Evolutionary conservation across 1,139 yeast species (phyloP), one percentile per base, ranked within the genome.

Genomic region (Candida sojae): DNA sequence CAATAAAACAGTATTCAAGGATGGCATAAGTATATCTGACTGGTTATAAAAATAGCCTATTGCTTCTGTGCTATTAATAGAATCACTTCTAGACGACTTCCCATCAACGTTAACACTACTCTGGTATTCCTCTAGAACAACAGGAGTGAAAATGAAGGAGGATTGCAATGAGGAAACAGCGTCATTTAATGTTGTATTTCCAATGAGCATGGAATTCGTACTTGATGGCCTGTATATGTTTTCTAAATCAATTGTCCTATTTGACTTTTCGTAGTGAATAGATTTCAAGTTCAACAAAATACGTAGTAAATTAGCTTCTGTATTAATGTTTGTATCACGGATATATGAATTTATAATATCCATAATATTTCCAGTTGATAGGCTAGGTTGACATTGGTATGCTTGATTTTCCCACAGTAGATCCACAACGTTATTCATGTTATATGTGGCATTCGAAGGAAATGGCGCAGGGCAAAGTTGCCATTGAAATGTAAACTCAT

Each of bases 391-490:
- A 54, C 87, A 83, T 11, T 48, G 38, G 52, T 68, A 69, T 0
- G 49, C 43, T 6, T 45, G 34, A 8, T 60, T 62, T 5, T 65
- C 56, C 79, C 79, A 73, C n/a, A 53, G 39, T 2, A 69, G 52
- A 2, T 57, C 45, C 0, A 45, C 50, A 2, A 42, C 26, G 6
- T 35, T 39, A 41, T 50, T 52, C 6, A 53, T 17, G 31, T 55
- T 48, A 6, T 41, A 43, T 4, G 75, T 68, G 33, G 53, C 56
- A 53, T 70, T 75, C 25, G 54, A 49, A 10, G 70, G 71, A 47
- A 61, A 63, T 2, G 77, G 77, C 1, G 71, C 76, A 0, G 93
- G 93, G 59, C 96, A 88, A n/a, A 88, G 60, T 57, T 85, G 88
- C 84, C 96, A 85, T 49, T 65, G 68, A 39, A 61, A 55, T 7